phyloP scores from a whole-genome alignment of 2,329 filamentous ascomycete species.

The Epichloe uncinata region DNA sequence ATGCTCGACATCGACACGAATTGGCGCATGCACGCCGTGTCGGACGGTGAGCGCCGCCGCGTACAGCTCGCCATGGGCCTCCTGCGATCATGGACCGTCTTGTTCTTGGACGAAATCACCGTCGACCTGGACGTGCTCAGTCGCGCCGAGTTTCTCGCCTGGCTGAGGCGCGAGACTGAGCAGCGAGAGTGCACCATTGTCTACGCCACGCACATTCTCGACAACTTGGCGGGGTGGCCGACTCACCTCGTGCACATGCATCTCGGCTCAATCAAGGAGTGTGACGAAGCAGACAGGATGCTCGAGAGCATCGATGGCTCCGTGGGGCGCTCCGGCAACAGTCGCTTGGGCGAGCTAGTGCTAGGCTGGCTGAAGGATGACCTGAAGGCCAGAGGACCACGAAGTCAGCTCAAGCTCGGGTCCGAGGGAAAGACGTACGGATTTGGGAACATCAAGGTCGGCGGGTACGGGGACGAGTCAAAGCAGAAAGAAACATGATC shows the following conservation, averaged over 20 bases:
- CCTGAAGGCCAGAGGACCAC: slow-evolving; percentile 62
- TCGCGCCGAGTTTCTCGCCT: slow-evolving; percentile 71
- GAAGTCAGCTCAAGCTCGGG: slow-evolving; percentile 41
- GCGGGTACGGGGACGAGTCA: slow-evolving; percentile 44
- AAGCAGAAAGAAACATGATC: slow-evolving; percentile 20
- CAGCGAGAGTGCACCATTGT: slow-evolving; percentile 75
- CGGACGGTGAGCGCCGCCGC: slow-evolving; percentile 77
- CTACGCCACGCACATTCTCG: slow-evolving; percentile 93
- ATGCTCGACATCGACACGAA: slow-evolving; percentile 84
- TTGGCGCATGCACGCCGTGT: slow-evolving; percentile 95
- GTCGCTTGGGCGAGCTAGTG: slow-evolving; percentile 73
- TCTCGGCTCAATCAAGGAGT: slow-evolving; percentile 75
- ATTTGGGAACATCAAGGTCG: slow-evolving; percentile 36
- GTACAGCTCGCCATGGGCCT: slow-evolving; percentile 96
- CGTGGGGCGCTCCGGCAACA: slow-evolving; percentile 49
- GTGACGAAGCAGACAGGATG: slow-evolving; percentile 62
- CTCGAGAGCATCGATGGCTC: slow-evolving; percentile 35
- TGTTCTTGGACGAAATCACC: slow-evolving; percentile 91
- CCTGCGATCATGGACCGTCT: slow-evolving; percentile 76
- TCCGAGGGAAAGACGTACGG: slow-evolving; percentile 53
- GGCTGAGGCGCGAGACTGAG: slow-evolving; percentile 80
- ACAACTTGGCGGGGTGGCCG: slow-evolving; percentile 90
- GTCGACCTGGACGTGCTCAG: slow-evolving; percentile 87
- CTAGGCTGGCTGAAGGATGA: slow-evolving; percentile 78
- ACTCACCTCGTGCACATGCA: slow-evolving; percentile 95